Evolutionary conservation across 306 rosid species (phyloP).

Genomic region (Ceratonia siliqua): DNA sequence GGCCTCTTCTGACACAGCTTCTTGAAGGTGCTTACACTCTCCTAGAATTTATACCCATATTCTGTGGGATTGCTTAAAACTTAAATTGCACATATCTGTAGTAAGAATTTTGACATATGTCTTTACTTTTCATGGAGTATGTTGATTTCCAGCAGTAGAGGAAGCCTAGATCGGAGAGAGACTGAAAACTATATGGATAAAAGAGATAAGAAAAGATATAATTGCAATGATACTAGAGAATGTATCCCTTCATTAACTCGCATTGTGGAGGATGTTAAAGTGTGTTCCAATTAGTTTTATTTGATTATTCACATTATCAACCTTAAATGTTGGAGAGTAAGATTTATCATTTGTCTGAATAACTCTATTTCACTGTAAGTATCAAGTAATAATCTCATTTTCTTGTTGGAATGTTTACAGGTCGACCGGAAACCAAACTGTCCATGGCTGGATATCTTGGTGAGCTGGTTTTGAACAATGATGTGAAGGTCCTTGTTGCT

Average conservation of each 20-base stretch:
- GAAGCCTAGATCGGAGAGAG: not conserved
- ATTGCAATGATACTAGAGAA: constrained; percentile 16
- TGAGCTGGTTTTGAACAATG: constrained; percentile 84
- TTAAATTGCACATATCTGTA: not conserved
- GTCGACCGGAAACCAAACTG: constrained; percentile 85
- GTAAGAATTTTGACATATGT: not conserved
- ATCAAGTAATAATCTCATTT: constrained; percentile 29
- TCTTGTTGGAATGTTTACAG: constrained; percentile 57
- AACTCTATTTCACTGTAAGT: constrained; percentile 7
- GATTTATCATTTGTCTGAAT: constrained; percentile 17
- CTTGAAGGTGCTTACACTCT: constrained; percentile 72
- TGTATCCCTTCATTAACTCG: not conserved
- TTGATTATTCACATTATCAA: constrained; percentile 8
- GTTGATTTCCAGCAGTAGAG: not conserved
- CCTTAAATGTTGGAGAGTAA: constrained; percentile 18
- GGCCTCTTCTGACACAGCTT: constrained; percentile 80
- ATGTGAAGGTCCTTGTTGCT: constrained; percentile 81
- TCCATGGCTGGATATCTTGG: constrained; percentile 92
- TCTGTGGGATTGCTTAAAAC: too few relatives aligned
- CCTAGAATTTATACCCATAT: not conserved
- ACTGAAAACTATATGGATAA: constrained; percentile 10
- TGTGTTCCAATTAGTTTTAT: constrained; percentile 12
- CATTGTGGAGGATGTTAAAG: constrained; percentile 12
- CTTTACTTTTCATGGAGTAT: constrained; percentile 11
- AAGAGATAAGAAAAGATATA: not conserved